These are phyloP conservation scores for Acacia acuminata DNA, from an alignment of 306 rosid genomes.

Conservation along the genomic window DNA sequence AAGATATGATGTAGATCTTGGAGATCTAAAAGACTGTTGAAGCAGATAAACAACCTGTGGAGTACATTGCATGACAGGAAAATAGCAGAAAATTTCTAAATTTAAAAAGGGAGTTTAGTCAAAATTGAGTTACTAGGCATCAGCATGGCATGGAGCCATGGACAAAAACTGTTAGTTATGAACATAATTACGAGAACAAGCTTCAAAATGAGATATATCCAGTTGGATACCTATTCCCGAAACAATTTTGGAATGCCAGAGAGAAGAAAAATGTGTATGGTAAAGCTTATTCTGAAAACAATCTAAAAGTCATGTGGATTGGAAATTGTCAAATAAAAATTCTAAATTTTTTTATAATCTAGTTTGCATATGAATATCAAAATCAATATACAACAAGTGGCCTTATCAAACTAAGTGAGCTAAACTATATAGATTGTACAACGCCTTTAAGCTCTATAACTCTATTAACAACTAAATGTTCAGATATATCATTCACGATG, in stretches of 20 bases:
- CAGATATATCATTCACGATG: background rate
- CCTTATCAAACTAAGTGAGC: background rate
- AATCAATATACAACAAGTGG: background rate
- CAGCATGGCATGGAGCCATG: slow-evolving; percentile 12
- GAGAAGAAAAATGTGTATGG: background rate
- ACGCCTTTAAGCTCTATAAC: too few species aligned
- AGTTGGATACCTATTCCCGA: background rate
- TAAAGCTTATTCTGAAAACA: background rate
- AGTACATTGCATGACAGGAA: background rate
- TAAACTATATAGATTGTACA: background rate
- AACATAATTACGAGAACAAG: background rate
- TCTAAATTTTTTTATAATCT: background rate
- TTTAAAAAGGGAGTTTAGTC: slow-evolving; percentile 22
- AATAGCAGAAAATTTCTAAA: background rate
- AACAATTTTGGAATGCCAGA: background rate
- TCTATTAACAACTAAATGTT: background rate
- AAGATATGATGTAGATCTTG: slow-evolving; percentile 8
- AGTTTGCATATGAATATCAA: background rate
- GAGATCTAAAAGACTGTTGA: slow-evolving; percentile 14
- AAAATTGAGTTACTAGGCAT: background rate
- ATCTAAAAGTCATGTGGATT: background rate
- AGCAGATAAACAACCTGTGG: slow-evolving; percentile 18
- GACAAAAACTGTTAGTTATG: background rate
- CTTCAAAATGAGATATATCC: background rate
- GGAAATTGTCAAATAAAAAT: background rate